Base-by-base conservation (phyloP, 768 basidiomycete species). In the Auricularia heimuer region DNA sequence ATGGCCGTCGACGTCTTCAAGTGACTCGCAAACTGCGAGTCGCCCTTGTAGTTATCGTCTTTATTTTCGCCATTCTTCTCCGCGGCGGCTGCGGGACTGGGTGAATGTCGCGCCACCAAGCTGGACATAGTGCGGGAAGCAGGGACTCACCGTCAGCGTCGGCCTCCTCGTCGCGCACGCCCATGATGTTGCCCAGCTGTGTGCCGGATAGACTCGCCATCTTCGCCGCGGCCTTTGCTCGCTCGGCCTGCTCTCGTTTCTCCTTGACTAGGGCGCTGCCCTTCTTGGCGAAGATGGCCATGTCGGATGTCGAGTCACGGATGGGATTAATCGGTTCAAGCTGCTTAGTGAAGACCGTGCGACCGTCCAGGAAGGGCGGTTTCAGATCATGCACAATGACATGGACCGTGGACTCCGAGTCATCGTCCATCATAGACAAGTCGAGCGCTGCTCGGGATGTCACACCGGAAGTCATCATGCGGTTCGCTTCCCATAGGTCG, bases 401-500 rank as follows among this genome's bases (percentile, higher is more conserved):
- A 72, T 98, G 97, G 1, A 98, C 96, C 0, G 94, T 91, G 2
- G 94, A 94, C 72, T 96, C 94, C 0, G 90, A 88, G 70, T 98
- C 97, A 72, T 98, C 96, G 71, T 96, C 93, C 70, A 98, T 94
- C 71, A 98, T 95, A 4, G 56, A 60, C 29, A 95, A 81, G 72
- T 99, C 94, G 61, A 99, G 83, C 3, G 85, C 80, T 69, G 86
- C 90, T 39, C 91, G 88, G 8, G 91, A 92, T 1, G 92, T 91
- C 21, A 98, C 89, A 71, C 97, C 97, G 2, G 97, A 98, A 0
- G 92, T 93, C 10, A 93, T 80, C 90, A 99, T 95, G 71, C 96
- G 91, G 72, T 98, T 98, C 7, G 91, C 91, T 79, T 99, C 97
- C 97, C 97, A 99, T 11, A 96, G 78, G 71, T 99, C 97, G 71